A percentile compares a stretch with the other conserved stretches of the same genome.
phyloP scores from a whole-genome alignment of 108 stramenopile species.

The Nitzschia putrida region DNA sequence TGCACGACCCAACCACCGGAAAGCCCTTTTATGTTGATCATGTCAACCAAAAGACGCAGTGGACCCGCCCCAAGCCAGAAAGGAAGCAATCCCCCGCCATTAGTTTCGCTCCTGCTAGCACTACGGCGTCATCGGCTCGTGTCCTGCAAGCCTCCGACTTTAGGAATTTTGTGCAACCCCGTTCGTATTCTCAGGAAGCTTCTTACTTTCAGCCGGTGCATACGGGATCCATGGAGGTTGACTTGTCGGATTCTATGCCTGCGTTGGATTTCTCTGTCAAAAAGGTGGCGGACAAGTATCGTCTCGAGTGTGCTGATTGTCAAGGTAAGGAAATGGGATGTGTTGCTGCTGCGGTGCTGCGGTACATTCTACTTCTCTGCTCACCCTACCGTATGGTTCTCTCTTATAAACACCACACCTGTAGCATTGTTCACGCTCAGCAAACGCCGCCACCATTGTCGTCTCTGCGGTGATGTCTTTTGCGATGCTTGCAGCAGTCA shows the following conservation, averaged over 20 bases:
- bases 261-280: slow-evolving; percentile 59
- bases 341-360: background rate
- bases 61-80: slow-evolving; percentile 55
- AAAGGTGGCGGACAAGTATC: slow-evolving; percentile 66
- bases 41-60: slow-evolving; percentile 76
- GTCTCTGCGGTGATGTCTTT: slow-evolving; percentile 93
- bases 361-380: no score
- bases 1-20: slow-evolving; percentile 72
- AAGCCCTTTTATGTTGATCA: slow-evolving; percentile 88
- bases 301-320: slow-evolving; percentile 61
- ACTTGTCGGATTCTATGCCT: slow-evolving; percentile 60
- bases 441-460: slow-evolving; percentile 91
- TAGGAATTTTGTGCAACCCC: slow-evolving; percentile 5
- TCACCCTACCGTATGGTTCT: no score
- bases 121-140: slow-evolving; percentile 29
- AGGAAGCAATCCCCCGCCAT: slow-evolving; percentile 16
- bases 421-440: slow-evolving; percentile 55
- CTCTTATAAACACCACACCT: no score
- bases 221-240: slow-evolving; percentile 33
- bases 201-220: slow-evolving; percentile 43
- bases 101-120: slow-evolving; percentile 27
- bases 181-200: slow-evolving; percentile 51
- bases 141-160: slow-evolving; percentile 18
- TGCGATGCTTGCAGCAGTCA: slow-evolving; percentile 77
- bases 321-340: slow-evolving; percentile 8